Evolutionary conservation across 257 asterid species (phyloP), one percentile per base, ranked within the genome.

Genomic region (Solanum chilense): DNA sequence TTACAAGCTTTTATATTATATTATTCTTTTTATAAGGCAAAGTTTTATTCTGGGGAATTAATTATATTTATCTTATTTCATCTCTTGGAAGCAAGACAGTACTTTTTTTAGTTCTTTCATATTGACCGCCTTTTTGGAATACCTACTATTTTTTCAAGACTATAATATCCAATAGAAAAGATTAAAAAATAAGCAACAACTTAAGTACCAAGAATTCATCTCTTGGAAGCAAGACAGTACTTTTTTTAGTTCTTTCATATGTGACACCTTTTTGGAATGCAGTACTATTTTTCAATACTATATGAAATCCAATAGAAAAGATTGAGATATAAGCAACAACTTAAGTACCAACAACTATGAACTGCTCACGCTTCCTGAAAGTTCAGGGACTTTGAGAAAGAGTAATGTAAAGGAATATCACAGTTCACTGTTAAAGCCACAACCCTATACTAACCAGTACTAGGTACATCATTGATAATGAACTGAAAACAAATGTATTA

Each of bases 401-500:
- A 80, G 42, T 47, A 27, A 29, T 15, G 68, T 10, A 80, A 80
- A 47, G 45, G 25, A 47, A 80, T 29, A 47, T 80, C 85, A 80
- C 68, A 80, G 15, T 20, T 44, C 85, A 80, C 68, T 47, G 42
- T 31, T 78, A 78, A 45, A 9, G 16, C 25, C 52, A 16, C 62
- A 45, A 78, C n/a, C 39, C 39, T 27, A 45, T 27, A 78, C 41
- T 5, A 27, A 47, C 68, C 85, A 47, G 85, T 29, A 47, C 44
- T 45, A 47, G 44, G 20, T 49, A 44, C 73, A 58, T 47, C 29
- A 47, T 29, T 29, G 64, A 78, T 16, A 47, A 80, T 47, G 41
- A 80, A 80, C 45, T 66, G 87, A 89, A 42, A 37, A 76, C 86
- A 83, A 85, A 58, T 78, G 62, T 66, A 81, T 68, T 82, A 88